Evolutionary conservation across 1,139 yeast species (phyloP), one percentile per base, ranked within the genome.

Genomic region (Nadsonia commutata): DNA sequence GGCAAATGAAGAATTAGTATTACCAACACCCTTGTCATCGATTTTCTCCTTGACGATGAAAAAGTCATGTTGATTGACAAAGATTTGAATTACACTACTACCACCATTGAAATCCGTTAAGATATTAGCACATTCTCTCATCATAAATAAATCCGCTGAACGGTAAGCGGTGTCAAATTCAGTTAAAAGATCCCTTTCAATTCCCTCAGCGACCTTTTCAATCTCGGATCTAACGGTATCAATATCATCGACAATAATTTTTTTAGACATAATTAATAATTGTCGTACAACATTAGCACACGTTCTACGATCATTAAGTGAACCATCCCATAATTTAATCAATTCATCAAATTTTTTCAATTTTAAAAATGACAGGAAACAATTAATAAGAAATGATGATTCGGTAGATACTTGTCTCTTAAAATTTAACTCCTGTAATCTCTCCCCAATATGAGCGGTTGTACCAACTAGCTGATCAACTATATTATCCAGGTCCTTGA

Each of bases 71-170:
- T 82, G 86, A 56, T 78, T 79, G 38, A 86, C 85, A 62, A 84
- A 88, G 43, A 82, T 75, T 56, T 80, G 86, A 13, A 85, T 80
- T 11, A 86, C 93, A 47, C 80, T 78, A 3, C 76, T 70, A 8
- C 96, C 96, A 13, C 88, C 93, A 55, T 90, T 88, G 63, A 79
- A 88, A 47, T 78, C 84, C 44, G 78, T 72, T 43, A 88, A 66
- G n/a, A 86, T 74, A 42, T 74, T 75, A 1, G 96, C 86, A 36
- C 84, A 76, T 46, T 80, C 86, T 52, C 74, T 78, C 82, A 90
- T 79, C 43, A 74, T 74, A n/a, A 70, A 70, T 53, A 78, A 72
- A 50, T 80, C 81, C 36, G 78, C 80, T 7, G 73, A 59, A 22
- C 64, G 53, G 52, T 67, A 67, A 2, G 70, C 69, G 27, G 57